These are phyloP conservation scores for Myxozyma udenii DNA, from an alignment of 805 yeast genomes.

Conservation along the genomic window DNA sequence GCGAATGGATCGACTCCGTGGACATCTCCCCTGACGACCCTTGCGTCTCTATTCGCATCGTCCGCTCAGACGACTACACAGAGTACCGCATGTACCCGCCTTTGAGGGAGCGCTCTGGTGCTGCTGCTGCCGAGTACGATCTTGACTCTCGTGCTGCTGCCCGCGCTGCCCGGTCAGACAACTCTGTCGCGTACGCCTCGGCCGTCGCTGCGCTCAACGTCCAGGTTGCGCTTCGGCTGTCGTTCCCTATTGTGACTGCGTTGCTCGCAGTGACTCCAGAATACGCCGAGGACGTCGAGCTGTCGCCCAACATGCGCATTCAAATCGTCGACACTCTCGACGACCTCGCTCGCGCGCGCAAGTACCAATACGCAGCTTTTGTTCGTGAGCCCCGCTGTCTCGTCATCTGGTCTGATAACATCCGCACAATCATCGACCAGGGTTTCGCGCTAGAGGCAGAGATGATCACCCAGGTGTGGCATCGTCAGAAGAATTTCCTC, in stretches of 20 bases:
- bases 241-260: slow-evolving; percentile 7
- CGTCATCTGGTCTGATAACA: slow-evolving; percentile 15
- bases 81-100: slow-evolving; percentile 17
- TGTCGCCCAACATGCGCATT: slow-evolving; percentile 7
- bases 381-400: slow-evolving; percentile 7
- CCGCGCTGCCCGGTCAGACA: background rate
- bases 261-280: background rate
- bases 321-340: slow-evolving; percentile 10
- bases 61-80: background rate
- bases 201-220: slow-evolving; percentile 9
- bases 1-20: slow-evolving; percentile 10
- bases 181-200: background rate
- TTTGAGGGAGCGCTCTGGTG: background rate
- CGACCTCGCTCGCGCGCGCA: slow-evolving; percentile 17
- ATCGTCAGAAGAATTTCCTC: background rate
- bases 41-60: slow-evolving; percentile 3
- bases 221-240: slow-evolving; percentile 8
- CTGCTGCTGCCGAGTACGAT: background rate
- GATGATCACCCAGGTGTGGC: slow-evolving; percentile 11
- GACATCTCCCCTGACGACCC: background rate
- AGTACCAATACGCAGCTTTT: slow-evolving; percentile 16
- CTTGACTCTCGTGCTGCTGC: background rate
- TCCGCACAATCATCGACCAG: background rate
- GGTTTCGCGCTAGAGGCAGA: slow-evolving; percentile 4
- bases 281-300: slow-evolving; percentile 1